Evolutionary conservation across 345 rosid genomes (phyloP).

Genomic region (Eucalyptus lansdowneana): DNA sequence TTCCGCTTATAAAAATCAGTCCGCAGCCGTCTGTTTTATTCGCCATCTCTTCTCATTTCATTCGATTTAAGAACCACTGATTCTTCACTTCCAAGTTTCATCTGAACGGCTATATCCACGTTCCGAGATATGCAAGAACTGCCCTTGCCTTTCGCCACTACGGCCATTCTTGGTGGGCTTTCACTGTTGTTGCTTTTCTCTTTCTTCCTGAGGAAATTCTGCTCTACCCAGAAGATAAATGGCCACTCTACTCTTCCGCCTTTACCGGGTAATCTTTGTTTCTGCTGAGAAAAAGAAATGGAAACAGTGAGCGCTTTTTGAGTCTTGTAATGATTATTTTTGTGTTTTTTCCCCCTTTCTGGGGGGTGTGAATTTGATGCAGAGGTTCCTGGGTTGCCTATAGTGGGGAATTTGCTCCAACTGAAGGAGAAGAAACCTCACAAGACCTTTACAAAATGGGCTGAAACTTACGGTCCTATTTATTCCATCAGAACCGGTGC

Average conservation of each 20-base stretch:
- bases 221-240: background rate
- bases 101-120: background rate
- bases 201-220: background rate
- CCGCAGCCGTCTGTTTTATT: background rate
- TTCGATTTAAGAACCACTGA: background rate
- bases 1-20: background rate
- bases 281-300: background rate
- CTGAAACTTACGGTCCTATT: slow-evolving; percentile 70
- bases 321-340: background rate
- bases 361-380: background rate
- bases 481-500: slow-evolving; percentile 74
- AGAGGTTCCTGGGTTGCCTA: slow-evolving; percentile 74
- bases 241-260: background rate
- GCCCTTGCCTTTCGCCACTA: background rate
- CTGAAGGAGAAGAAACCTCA: slow-evolving; percentile 89
- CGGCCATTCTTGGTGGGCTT: background rate
- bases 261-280: background rate
- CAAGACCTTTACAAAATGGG: slow-evolving; percentile 67
- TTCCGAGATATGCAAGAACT: background rate
- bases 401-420: slow-evolving; percentile 77
- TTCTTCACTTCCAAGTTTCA: background rate
- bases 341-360: background rate
- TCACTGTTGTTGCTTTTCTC: background rate
- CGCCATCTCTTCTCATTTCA: background rate
- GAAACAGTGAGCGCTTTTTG: background rate